These are phyloP conservation scores for Boletus sp. DNA, from an alignment of 768 basidiomycete species.

Conservation along the genomic window DNA sequence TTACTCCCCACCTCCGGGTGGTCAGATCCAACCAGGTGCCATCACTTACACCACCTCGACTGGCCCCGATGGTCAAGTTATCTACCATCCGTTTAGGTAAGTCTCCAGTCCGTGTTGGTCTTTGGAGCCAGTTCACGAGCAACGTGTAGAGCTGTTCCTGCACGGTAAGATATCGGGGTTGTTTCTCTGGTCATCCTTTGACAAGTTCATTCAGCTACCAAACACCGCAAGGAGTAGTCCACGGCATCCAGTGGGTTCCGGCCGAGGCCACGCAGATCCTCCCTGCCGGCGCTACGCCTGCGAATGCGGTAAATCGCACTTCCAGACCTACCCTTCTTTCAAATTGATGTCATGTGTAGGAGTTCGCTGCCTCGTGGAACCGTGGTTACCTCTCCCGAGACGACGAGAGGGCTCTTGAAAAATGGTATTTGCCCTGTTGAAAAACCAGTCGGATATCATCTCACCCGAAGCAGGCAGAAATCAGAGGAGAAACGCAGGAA, in stretches of 20 bases:
- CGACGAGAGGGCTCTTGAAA: slow-evolving; percentile 40
- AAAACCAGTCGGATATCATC: not conserved
- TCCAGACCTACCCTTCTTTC: slow-evolving; percentile 1
- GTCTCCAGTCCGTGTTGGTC: slow-evolving; percentile 19
- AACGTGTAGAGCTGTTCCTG: slow-evolving; percentile 61
- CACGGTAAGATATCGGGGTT: slow-evolving; percentile 49
- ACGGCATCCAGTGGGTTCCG: slow-evolving; percentile 63
- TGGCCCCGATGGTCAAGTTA: slow-evolving; percentile 55
- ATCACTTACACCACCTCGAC: slow-evolving; percentile 70
- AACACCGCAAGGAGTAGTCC: slow-evolving; percentile 62
- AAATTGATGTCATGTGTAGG: slow-evolving; percentile 34
- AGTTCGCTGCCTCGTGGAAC: slow-evolving; percentile 57
- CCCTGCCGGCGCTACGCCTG: slow-evolving; percentile 59
- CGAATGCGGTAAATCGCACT: slow-evolving; percentile 44
- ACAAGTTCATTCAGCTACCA: slow-evolving; percentile 52
- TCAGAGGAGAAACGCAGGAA: slow-evolving; percentile 51
- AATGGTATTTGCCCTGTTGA: slow-evolving; percentile 38
- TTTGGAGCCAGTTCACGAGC: slow-evolving; percentile 11
- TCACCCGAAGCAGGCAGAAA: slow-evolving; percentile 40
- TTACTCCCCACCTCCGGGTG: slow-evolving; percentile 30
- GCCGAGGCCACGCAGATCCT: slow-evolving; percentile 63
- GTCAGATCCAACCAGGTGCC: slow-evolving; percentile 60
- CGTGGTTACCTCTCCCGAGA: slow-evolving; percentile 39
- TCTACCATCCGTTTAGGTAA: slow-evolving; percentile 76
- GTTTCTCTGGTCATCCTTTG: slow-evolving; percentile 1